phyloP scores from a whole-genome alignment of 2,329 filamentous ascomycete species.

The Ophiosphaerella herpotricha region DNA sequence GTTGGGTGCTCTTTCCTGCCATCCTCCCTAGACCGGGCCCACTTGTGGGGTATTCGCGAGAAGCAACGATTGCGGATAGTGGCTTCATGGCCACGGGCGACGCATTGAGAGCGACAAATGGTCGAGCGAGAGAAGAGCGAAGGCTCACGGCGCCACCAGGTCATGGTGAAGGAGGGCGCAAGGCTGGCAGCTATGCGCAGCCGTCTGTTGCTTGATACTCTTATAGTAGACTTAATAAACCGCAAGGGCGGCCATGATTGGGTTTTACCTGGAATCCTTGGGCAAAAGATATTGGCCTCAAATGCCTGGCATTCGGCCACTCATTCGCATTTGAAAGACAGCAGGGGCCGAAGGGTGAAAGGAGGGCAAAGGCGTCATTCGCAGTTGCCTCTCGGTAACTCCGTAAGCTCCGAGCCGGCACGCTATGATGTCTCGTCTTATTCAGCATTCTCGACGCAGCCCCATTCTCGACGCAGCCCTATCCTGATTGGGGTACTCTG shows the following conservation, averaged over 20 bases:
- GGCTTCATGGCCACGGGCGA: slow-evolving; percentile 28
- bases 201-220: too few species aligned
- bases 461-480: neutral
- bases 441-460: neutral
- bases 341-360: too few species aligned
- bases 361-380: neutral
- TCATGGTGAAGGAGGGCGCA: slow-evolving; percentile 13
- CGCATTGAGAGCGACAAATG: slow-evolving; percentile 27
- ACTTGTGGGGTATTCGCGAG: slow-evolving; percentile 26
- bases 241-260: too few species aligned
- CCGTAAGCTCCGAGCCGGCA: slow-evolving; percentile 26
- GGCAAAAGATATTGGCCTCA: neutral
- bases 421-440: slow-evolving; percentile 26
- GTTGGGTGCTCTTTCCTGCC: slow-evolving; percentile 19
- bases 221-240: neutral
- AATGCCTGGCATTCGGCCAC: neutral
- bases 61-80: slow-evolving; percentile 34
- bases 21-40: slow-evolving; percentile 29
- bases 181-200: neutral
- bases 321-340: too few species aligned
- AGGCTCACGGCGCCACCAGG: slow-evolving; percentile 39
- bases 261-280: too few species aligned
- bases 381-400: slow-evolving; percentile 18
- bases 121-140: slow-evolving; percentile 25
- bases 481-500: too few species aligned